A percentile compares a stretch with the other conserved stretches of the same genome.
These are phyloP conservation scores for Protomyces inouyei DNA, from an alignment of 1,139 yeast genomes.

Conservation along the genomic window DNA sequence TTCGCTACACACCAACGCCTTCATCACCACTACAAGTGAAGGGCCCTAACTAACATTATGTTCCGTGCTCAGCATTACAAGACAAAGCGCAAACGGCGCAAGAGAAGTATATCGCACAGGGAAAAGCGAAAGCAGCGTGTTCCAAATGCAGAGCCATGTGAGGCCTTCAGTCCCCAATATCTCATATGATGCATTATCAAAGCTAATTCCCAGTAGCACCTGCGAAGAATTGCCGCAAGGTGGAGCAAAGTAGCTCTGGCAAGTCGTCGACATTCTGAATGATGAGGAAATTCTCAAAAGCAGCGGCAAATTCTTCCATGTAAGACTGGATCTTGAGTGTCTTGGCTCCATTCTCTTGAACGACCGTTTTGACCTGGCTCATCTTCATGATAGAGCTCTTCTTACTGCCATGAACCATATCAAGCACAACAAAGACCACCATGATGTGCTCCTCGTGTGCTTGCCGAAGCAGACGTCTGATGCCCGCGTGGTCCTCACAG, in stretches of 20 bases:
- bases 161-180: too few species aligned
- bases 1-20: too few species aligned
- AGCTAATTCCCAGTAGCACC: slow-evolving; percentile 47
- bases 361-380: slow-evolving; percentile 81
- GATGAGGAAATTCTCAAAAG: slow-evolving; percentile 93
- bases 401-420: slow-evolving; percentile 77
- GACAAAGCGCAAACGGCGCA: too few species aligned
- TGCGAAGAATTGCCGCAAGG: slow-evolving; percentile 84
- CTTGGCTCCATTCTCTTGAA: slow-evolving; percentile 66
- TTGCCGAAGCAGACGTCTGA: slow-evolving; percentile 75
- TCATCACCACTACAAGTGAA: too few species aligned
- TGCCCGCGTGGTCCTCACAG: slow-evolving; percentile 85
- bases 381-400: slow-evolving; percentile 72
- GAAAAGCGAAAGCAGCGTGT: too few species aligned
- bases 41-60: too few species aligned
- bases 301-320: slow-evolving; percentile 69
- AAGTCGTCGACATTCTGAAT: slow-evolving; percentile 83
- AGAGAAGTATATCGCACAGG: too few species aligned
- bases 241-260: slow-evolving; percentile 85
- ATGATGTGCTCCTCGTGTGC: slow-evolving; percentile 91
- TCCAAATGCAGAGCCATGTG: too few species aligned
- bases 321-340: slow-evolving; percentile 74
- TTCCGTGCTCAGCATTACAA: too few species aligned
- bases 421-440: slow-evolving; percentile 92
- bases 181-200: neutral